Evolutionary conservation across 495 filamentous ascomycete species (phyloP), one percentile per base, ranked within the genome.

Genomic region (Podospora appendiculata): DNA sequence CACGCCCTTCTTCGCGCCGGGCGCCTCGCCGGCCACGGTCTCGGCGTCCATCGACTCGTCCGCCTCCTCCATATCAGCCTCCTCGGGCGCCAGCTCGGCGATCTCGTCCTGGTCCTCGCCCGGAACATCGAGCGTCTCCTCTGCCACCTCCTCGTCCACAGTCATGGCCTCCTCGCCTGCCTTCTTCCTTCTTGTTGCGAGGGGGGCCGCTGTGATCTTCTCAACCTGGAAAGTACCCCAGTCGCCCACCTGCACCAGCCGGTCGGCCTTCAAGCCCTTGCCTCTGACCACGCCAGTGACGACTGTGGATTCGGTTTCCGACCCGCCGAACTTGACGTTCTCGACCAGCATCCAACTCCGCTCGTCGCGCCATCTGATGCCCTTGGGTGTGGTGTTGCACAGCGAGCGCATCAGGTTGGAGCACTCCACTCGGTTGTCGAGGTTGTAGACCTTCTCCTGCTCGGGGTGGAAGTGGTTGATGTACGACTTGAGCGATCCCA

Each of bases 151-250:
- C 41, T 70, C 70, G 54, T 95, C 88, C 4, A 90, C 68, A 14
- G 65, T 69, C 86, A 95, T 94, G 1, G 72, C 71, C 48, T 90
- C 84, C 12, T 79, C 76, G 43, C 73, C 76, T 25, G 25, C 25
- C 53, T 79, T 84, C 61, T 71, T 77, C 55, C 73, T 82, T 19
- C 70, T 66, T 32, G 66, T 66, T 0, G 75, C 62, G 36, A 86
- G 67, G 1, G 86, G 81, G 17, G 87, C 86, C 13, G 84, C 82
- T 35, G 79, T 84, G 58, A 96, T 91, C 58, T 88, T 91, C 41
- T 87, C 87, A 50, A 98, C 84, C 72, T 96, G 92, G 64, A 92
- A 97, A 57, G 91, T 87, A 18, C 93, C 94, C 86, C 89, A 95
- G 51, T 95, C 91, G 16, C 89, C 91, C 33, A 98, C 77, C 53